Percentiles rank a stretch among this genome's conserved stretches.
Evolutionary conservation across 306 rosid species (phyloP).

Genomic region (Calophaca sinica): DNA sequence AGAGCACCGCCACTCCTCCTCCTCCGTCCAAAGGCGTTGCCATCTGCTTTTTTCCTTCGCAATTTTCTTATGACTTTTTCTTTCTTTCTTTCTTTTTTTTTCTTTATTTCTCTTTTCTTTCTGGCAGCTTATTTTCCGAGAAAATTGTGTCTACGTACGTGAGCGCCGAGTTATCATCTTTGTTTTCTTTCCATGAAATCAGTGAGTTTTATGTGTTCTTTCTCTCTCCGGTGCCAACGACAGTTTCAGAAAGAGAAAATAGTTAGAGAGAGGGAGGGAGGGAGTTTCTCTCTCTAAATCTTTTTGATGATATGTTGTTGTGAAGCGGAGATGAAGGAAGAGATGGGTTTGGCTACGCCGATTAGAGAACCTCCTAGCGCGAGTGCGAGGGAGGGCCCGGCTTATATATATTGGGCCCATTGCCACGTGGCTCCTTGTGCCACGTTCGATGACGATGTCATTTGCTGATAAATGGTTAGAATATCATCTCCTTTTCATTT

Average conservation of each 20-base stretch:
- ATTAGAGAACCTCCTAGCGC: conserved; percentile 38
- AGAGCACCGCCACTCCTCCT: conserved; percentile 82
- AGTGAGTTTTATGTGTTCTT: conserved; percentile 4
- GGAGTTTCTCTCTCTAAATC: conserved; percentile 45
- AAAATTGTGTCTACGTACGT: conserved; percentile 12
- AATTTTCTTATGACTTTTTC: conserved; percentile 7
- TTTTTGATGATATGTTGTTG: conserved; percentile 20
- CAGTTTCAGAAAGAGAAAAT: conserved; percentile 33
- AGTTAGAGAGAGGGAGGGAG: not conserved
- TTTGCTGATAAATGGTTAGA: not conserved
- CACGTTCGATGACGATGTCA: conserved; percentile 51
- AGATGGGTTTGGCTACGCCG: conserved; percentile 40
- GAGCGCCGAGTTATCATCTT: not conserved
- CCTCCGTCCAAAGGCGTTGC: conserved; percentile 82
- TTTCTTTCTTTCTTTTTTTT: not conserved
- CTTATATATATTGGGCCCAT: conserved; percentile 30
- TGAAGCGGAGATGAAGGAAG: conserved; percentile 54
- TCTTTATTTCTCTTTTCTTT: not conserved
- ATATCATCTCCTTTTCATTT: no score
- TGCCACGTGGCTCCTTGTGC: conserved; percentile 57
- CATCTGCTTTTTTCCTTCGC: conserved; percentile 51
- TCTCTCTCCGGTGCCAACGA: conserved; percentile 16
- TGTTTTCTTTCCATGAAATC: not conserved
- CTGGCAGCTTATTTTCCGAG: conserved; percentile 24
- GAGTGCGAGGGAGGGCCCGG: conserved; percentile 12